Conservation (phyloP, 1,139 yeast species). For the Suhomyces terraborum region DNA sequence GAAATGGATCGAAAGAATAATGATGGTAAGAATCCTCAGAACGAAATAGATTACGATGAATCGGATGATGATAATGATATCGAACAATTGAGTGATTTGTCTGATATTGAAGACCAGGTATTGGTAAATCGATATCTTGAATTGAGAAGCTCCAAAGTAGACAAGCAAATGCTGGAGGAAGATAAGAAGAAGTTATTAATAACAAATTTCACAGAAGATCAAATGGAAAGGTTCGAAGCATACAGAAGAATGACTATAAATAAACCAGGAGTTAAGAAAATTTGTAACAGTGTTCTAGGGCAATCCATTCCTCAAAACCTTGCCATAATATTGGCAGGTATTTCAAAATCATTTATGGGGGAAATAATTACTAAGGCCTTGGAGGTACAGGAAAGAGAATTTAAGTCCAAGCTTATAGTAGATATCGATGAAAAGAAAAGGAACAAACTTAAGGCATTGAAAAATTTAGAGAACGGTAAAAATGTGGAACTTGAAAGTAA, state of each 20-base stretch:
- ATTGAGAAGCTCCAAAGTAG: conserved; percentile 27
- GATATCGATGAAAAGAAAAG: conserved; percentile 42
- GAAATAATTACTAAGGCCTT: conserved; percentile 84
- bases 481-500: conserved; percentile 34
- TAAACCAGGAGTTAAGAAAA: conserved; percentile 75
- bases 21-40: conserved; percentile 8
- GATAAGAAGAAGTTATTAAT: conserved; percentile 68
- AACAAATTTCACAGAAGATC: conserved; percentile 75
- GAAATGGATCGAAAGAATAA: conserved; percentile 15
- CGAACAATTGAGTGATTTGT: conserved; percentile 29
- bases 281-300: conserved; percentile 77
- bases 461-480: conserved; percentile 32
- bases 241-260: conserved; percentile 82
- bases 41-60: conserved; percentile 15
- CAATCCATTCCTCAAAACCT: conserved; percentile 84
- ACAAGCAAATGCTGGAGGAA: conserved; percentile 35
- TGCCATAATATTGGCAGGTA: conserved; percentile 81
- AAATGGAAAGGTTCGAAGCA: conserved; percentile 85
- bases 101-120: conserved; percentile 41
- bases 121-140: conserved; percentile 35
- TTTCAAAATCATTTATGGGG: conserved; percentile 84
- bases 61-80: conserved; percentile 15
- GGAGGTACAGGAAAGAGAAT: conserved; percentile 60
- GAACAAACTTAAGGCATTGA: conserved; percentile 32
- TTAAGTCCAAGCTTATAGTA: conserved; percentile 43